These are phyloP conservation scores for Beauveria australis DNA, from an alignment of 2,329 filamentous ascomycete genomes.

Conservation along the genomic window DNA sequence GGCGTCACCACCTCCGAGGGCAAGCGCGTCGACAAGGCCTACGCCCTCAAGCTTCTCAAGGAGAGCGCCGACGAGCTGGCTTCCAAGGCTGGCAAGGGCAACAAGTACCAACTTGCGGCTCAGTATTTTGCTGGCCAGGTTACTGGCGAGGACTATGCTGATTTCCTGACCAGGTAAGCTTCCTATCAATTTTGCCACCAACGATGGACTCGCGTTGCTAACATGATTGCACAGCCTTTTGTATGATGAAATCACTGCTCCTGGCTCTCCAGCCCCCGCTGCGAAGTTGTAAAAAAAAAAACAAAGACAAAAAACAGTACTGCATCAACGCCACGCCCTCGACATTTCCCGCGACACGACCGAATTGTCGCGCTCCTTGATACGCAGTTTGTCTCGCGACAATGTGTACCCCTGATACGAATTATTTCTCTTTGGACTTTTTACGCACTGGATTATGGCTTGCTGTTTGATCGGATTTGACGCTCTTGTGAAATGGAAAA, in stretches of 20 bases:
- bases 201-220: constrained; percentile 2
- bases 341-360: not conserved
- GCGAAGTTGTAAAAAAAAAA: constrained; percentile 51
- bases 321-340: not conserved
- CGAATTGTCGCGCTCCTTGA: not conserved
- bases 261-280: constrained; percentile 52
- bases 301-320: constrained; percentile 19
- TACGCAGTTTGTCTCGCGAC: not conserved
- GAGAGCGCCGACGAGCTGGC: constrained; percentile 74
- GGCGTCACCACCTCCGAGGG: constrained; percentile 72
- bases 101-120: constrained; percentile 84
- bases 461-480: not conserved
- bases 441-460: not conserved
- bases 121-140: constrained; percentile 91
- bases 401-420: constrained; percentile 1
- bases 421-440: not conserved
- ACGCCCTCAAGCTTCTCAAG: constrained; percentile 75
- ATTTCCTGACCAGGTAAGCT: constrained; percentile 78
- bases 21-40: constrained; percentile 87
- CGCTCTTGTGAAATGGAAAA: not conserved
- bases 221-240: constrained; percentile 49
- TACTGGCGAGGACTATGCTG: constrained; percentile 94
- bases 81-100: constrained; percentile 69
- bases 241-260: constrained; percentile 79
- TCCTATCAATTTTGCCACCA: too few species aligned